Conservation (phyloP, 148 eudicot species). For the Fagopyrum esculentum region DNA sequence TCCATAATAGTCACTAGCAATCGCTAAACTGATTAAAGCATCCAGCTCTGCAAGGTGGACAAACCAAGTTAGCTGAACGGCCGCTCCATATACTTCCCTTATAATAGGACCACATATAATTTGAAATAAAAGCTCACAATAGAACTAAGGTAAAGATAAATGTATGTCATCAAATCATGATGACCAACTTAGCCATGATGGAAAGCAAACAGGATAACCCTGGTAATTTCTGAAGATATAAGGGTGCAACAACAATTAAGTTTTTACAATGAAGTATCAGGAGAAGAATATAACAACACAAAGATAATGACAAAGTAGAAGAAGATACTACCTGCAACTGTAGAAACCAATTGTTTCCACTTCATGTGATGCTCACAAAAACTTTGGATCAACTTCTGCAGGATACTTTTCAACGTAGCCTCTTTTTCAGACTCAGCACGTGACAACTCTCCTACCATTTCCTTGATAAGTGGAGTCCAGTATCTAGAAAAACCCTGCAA, state of each 20-base stretch:
- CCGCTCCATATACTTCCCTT: neutral
- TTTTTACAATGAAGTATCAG: neutral
- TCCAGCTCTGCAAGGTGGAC: slow-evolving; percentile 67
- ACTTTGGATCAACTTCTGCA: slow-evolving; percentile 66
- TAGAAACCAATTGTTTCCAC: slow-evolving; percentile 78
- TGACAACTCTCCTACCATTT: slow-evolving; percentile 55
- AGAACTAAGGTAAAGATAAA: neutral
- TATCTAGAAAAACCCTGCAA: slow-evolving; percentile 81
- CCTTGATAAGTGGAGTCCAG: slow-evolving; percentile 78
- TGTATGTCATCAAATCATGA: neutral
- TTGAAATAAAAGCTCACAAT: neutral
- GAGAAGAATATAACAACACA: neutral
- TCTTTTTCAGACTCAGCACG: slow-evolving; percentile 84
- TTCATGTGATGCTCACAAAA: slow-evolving; percentile 82
- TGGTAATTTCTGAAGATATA: neutral
- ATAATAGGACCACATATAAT: neutral
- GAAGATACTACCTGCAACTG: slow-evolving; percentile 60
- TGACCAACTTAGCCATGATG: neutral
- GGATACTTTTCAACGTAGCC: slow-evolving; percentile 67
- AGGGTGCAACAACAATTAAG: neutral
- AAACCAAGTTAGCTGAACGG: slow-evolving; percentile 5
- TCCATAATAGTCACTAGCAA: slow-evolving; percentile 83
- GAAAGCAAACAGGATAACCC: neutral
- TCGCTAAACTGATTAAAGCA: slow-evolving; percentile 80
- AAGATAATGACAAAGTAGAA: neutral